Evolutionary conservation across 1,284 basidiomycete species (phyloP), one percentile per base, ranked within the genome.

Genomic region (Anthracocystis panici-leucophaei): DNA sequence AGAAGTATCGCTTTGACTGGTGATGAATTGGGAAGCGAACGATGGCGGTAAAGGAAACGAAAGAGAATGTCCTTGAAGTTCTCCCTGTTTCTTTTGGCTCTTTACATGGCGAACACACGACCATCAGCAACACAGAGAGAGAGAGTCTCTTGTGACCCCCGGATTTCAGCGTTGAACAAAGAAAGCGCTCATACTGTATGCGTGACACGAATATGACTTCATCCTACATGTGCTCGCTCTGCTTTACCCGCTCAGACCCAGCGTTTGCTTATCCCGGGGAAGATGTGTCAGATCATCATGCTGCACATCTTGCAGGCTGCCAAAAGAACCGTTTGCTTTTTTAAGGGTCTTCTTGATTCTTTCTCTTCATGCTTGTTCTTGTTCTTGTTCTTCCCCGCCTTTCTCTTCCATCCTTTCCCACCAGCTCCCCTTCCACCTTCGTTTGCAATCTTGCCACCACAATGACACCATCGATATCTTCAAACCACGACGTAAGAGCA

Each of bases 401-500:
- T 31, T 23, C n/a, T 41, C n/a, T 23, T 27, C 21, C 9, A 27
- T 1, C 14, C 48, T 33, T 2, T 9, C 9, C 6, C 31, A 33
- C 10, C 31, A 33, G 10, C 6, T 33, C 31, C 2, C 31, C 2
- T 16, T 10, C 5, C n/a, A 20, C 27, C 18, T 27, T 23, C 16
- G 20, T 46, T 14, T 1, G 8, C 61, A 46, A 3, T 8, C 31
- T 33, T 12, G n/a, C 25, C 5, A 46, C 27, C n/a, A 10, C 29
- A 29, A 49, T 29, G 58, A 40, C 29, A 29, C 29, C 60, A n/a
- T 40, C 42, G 35, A 42, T 38, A 21, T 12, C 18, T 18, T 6
- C 11, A 2, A 9, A n/a, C 2, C 8, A 53, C 42, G 58, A 58
- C 41, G 46, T 69, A 2, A 56, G 60, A 4, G 45, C 63, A 2